A percentile compares a stretch with the other conserved stretches of the same genome.
phyloP scores from a whole-genome alignment of 139 green algal species.

The Chlorella vulgaris region DNA sequence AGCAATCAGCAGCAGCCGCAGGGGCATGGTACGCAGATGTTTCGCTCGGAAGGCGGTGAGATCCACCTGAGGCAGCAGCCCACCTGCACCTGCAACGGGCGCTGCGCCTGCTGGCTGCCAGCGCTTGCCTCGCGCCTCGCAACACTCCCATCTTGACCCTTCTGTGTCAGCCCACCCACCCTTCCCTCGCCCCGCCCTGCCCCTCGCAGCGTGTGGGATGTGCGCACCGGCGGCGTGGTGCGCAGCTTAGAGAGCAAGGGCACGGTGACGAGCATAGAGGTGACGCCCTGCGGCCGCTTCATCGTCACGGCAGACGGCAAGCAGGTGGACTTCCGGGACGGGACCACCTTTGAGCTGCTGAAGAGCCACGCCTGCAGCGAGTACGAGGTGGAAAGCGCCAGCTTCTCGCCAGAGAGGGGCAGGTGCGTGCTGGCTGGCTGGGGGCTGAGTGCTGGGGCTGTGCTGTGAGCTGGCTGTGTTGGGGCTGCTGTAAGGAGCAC shows the following conservation, averaged over 20 bases:
- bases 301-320: constrained; percentile 84
- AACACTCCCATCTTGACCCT: no score
- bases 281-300: constrained; percentile 69
- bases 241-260: constrained; percentile 69
- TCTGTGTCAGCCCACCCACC: not conserved
- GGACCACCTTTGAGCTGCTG: constrained; percentile 46
- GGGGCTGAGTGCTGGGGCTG: not conserved
- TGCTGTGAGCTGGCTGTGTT: constrained; percentile 31
- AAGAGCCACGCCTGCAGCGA: constrained; percentile 53
- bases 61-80: no score
- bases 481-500: no score
- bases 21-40: no score
- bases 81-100: no score
- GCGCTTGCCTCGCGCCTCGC: no score
- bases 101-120: no score
- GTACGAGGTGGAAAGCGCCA: constrained; percentile 81
- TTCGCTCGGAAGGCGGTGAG: no score
- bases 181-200: not conserved
- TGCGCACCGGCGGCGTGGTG: constrained; percentile 63
- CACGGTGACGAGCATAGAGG: constrained; percentile 83
- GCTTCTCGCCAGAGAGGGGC: constrained; percentile 67
- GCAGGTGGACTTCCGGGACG: constrained; percentile 76
- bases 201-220: constrained; percentile 83
- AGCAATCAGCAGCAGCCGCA: no score
- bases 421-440: not conserved